A percentile compares a stretch with the other conserved stretches of the same genome.
Conservation (phyloP, 192 early-diverging fungal genomes). For the Umbelopsis ramanniana region DNA sequence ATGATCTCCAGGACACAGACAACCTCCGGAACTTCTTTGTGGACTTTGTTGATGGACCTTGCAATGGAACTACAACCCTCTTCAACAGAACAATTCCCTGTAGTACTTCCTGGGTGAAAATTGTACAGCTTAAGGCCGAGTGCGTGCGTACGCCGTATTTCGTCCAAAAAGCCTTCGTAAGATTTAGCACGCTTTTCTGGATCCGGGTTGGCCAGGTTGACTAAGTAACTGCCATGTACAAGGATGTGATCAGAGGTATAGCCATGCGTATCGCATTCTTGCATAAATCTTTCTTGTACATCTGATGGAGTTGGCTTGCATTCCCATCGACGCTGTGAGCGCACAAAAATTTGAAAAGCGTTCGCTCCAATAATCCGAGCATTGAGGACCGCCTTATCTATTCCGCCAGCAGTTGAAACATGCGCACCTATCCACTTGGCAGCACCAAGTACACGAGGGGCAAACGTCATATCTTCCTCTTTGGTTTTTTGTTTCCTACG, state of each 20-base stretch:
- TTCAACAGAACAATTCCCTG: slow-evolving; percentile 38
- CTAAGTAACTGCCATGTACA: slow-evolving; percentile 60
- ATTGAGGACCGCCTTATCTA: slow-evolving; percentile 43
- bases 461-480: background rate
- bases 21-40: slow-evolving; percentile 39
- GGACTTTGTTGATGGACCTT: slow-evolving; percentile 52
- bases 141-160: slow-evolving; percentile 51
- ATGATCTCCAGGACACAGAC: slow-evolving; percentile 59
- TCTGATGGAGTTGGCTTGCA: slow-evolving; percentile 27
- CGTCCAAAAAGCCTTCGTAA: slow-evolving; percentile 53
- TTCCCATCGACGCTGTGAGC: slow-evolving; percentile 46
- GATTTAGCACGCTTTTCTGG: slow-evolving; percentile 46
- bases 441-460: background rate
- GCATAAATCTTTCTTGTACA: slow-evolving; percentile 36
- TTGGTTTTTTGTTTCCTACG: background rate
- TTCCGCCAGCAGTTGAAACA: slow-evolving; percentile 43
- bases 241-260: slow-evolving; percentile 40
- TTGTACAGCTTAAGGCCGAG: slow-evolving; percentile 58
- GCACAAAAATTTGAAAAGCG: slow-evolving; percentile 47
- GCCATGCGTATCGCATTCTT: slow-evolving; percentile 17
- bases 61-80: slow-evolving; percentile 47
- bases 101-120: slow-evolving; percentile 53
- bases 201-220: slow-evolving; percentile 59
- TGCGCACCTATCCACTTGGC: slow-evolving; percentile 45
- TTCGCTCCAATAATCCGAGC: slow-evolving; percentile 45